Evolutionary conservation across 2,329 filamentous ascomycete genomes (phyloP).

Genomic region (Hypoxylon sp.): DNA sequence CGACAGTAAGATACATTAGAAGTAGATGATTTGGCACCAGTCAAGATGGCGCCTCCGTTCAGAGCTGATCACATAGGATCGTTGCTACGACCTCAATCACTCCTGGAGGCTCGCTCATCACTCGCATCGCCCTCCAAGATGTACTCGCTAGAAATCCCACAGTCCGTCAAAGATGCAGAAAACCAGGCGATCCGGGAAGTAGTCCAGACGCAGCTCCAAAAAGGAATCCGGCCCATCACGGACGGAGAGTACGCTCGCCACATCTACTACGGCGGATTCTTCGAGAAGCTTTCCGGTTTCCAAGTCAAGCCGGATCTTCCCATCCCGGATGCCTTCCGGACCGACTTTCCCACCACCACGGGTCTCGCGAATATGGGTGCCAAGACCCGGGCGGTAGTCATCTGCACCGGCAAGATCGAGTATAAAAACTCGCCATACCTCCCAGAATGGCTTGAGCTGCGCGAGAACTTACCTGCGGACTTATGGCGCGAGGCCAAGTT

Average conservation of each 20-base stretch:
- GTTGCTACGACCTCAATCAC: constrained; percentile 69
- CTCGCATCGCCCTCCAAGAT: constrained; percentile 53
- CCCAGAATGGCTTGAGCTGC: constrained; percentile 51
- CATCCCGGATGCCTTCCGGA: constrained; percentile 69
- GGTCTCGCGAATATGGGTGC: constrained; percentile 48
- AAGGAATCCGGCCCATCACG: constrained; percentile 70
- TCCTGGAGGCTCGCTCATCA: constrained; percentile 66
- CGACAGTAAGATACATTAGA: neutral
- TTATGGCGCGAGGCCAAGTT: constrained; percentile 69
- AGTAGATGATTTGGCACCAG: neutral
- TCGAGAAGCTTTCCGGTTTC: constrained; percentile 60
- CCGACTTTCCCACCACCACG: constrained; percentile 53
- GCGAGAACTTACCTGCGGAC: constrained; percentile 56
- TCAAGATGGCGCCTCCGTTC: constrained; percentile 60
- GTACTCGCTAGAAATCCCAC: constrained; percentile 43
- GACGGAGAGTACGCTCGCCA: constrained; percentile 73
- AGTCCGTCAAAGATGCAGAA: constrained; percentile 60
- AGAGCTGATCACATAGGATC: constrained; percentile 78
- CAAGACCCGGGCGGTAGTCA: constrained; percentile 48
- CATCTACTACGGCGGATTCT: constrained; percentile 60
- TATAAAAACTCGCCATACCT: constrained; percentile 53
- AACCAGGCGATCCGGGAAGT: constrained; percentile 70
- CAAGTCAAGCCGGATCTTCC: constrained; percentile 62
- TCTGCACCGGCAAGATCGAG: constrained; percentile 49
- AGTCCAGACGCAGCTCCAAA: constrained; percentile 69